phyloP scores from a whole-genome alignment of 2,329 filamentous ascomycete species.

The Fusarium phyllophilum region DNA sequence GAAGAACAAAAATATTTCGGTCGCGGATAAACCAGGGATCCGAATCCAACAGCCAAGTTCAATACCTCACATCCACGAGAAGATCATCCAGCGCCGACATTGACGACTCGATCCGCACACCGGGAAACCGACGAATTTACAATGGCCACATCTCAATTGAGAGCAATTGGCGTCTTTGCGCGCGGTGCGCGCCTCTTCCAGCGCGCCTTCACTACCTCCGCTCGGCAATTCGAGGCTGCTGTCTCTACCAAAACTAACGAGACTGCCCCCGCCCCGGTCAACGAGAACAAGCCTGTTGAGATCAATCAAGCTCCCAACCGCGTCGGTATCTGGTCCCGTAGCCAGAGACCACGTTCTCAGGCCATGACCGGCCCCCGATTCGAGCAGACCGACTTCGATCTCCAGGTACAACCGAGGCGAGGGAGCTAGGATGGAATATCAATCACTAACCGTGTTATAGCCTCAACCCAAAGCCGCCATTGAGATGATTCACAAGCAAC shows the following conservation, averaged over 20 bases:
- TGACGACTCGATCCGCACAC: constrained; percentile 44
- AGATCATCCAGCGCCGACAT: constrained; percentile 34
- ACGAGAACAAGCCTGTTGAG: constrained; percentile 57
- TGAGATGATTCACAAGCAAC: constrained; percentile 94
- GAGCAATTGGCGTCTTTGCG: constrained; percentile 56
- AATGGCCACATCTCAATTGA: constrained; percentile 60
- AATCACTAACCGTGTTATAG: constrained; percentile 58
- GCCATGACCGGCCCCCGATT: constrained; percentile 96
- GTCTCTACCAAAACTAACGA: constrained; percentile 54
- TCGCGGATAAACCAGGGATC: constrained; percentile 38
- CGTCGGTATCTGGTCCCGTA: constrained; percentile 81
- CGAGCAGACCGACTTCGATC: constrained; percentile 93
- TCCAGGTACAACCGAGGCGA: constrained; percentile 73
- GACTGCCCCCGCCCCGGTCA: constrained; percentile 56
- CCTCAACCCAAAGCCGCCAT: constrained; percentile 91
- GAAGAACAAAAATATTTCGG: constrained; percentile 37
- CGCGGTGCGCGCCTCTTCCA: constrained; percentile 56
- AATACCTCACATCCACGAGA: constrained; percentile 40
- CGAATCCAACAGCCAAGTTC: constrained; percentile 31
- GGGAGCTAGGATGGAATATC: constrained; percentile 6
- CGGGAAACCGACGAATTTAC: constrained; percentile 36
- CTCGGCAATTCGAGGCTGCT: constrained; percentile 58
- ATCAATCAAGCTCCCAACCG: constrained; percentile 88
- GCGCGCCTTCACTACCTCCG: constrained; percentile 61
- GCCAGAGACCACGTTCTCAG: constrained; percentile 80